phyloP scores from a whole-genome alignment of 805 yeast genomes.

The Candida andamanensis region DNA sequence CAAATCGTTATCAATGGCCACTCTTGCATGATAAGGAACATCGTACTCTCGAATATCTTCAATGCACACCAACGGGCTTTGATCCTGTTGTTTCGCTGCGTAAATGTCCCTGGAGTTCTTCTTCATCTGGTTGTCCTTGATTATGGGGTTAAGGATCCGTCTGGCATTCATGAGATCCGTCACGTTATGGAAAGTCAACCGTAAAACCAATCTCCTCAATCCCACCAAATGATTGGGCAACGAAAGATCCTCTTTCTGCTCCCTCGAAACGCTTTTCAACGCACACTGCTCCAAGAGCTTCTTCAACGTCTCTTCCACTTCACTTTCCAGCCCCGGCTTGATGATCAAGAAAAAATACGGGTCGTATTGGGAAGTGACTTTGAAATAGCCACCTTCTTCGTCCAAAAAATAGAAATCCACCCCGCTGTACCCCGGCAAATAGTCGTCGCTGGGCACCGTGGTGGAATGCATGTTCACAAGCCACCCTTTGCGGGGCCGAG shows the following conservation, averaged over 20 bases:
- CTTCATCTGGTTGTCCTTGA: slow-evolving; percentile 59
- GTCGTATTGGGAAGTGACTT: slow-evolving; percentile 73
- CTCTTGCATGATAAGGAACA: slow-evolving; percentile 95
- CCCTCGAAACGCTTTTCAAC: slow-evolving; percentile 51
- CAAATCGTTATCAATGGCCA: slow-evolving; percentile 81
- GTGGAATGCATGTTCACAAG: slow-evolving; percentile 91
- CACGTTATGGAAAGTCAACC: slow-evolving; percentile 69
- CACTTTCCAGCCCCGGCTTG: slow-evolving; percentile 56
- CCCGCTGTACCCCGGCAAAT: slow-evolving; percentile 70
- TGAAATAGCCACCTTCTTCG: slow-evolving; percentile 95
- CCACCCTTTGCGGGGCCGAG: slow-evolving; percentile 72
- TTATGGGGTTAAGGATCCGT: slow-evolving; percentile 60
- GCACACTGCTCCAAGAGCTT: slow-evolving; percentile 55
- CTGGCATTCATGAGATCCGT: slow-evolving; percentile 73
- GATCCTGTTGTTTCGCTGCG: slow-evolving; percentile 5
- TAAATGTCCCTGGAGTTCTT: slow-evolving; percentile 65
- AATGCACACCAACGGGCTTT: slow-evolving; percentile 59
- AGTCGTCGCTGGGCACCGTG: slow-evolving; percentile 53
- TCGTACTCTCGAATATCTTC: slow-evolving; percentile 89
- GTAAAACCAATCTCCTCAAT: slow-evolving; percentile 54
- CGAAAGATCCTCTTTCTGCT: slow-evolving; percentile 72
- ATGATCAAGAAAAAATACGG: slow-evolving; percentile 82
- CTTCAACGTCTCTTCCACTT: slow-evolving; percentile 80
- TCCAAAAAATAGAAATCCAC: slow-evolving; percentile 93
- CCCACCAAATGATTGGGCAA: slow-evolving; percentile 88